Evolutionary conservation across 371 early-diverging fungal genomes (phyloP), one percentile per base, ranked within the genome.

Genomic region (Funneliformis caledonium): DNA sequence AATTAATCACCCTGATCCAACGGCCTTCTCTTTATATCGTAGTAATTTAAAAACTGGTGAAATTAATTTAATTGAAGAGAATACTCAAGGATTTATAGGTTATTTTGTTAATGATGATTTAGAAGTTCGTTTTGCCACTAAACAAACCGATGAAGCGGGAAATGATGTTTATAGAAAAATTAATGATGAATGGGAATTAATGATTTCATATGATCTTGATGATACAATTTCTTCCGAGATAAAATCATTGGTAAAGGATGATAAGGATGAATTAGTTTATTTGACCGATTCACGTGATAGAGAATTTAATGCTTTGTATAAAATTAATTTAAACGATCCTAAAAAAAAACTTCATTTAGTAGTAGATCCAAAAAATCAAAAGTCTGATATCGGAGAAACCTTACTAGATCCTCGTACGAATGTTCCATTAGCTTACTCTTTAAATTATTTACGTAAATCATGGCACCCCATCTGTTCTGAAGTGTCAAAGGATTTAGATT

Each of bases 21-120:
- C 56, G 16, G 56, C 19, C 7, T 56, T 56, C 19, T 56, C 56
- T 7, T 56, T 56, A 56, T 56, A 56, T 56, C 56, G 56, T 19
- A 16, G 56, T 56, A 19, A 56, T 56, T 16, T 56, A 19, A 56
- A 65, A 31, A 64, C 64, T 31, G 31, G 22, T 31, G 33, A 64
- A 10, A 64, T 31, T 64, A 64, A 22, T 33, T 33, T 31, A 64
- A 64, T 64, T 64, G 64, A 64, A 64, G 33, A 31, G 64, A 64
- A 64, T 64, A 64, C 8, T 31, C 64, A 64, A 64, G 0, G 26
- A 10, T 64, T 64, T 64, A 6, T 10, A 12, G 14, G 33, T 64
- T 64, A 64, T 64, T 31, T 64, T 64, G 10, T 64, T 4, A 33
- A 64, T 64, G 64, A 64, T 64, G 22, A 31, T 31, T 11, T 64